Evolutionary conservation across 768 basidiomycete species (phyloP), one percentile per base, ranked within the genome.

Genomic region (Termitomyces heimii): DNA sequence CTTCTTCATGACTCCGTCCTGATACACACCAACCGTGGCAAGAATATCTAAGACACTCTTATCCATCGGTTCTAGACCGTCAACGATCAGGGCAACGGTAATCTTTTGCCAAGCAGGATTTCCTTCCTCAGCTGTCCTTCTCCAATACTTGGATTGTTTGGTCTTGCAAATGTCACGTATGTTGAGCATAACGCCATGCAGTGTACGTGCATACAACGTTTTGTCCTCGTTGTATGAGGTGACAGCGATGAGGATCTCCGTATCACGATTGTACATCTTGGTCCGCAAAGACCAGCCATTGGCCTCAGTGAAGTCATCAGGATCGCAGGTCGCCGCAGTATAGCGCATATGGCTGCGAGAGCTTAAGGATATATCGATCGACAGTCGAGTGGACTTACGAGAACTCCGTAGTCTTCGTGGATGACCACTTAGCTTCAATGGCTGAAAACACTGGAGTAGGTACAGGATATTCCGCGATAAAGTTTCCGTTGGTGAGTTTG

Each of bases 161-260:
- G 92, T 94, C 74, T 89, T 94, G 82, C 94, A 95, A 63, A 98
- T 98, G 65, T 98, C 90, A 62, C 95, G 89, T 60, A 98, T 96
- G 72, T 99, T 98, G 60, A 96, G 72, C 95, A 98, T 98, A 65
- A 98, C 88, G 61, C 92, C 92, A 67, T 98, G 96, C 40, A 98
- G 77, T 0, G 96, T 98, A 62, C 89, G 86, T 28, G 91, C 84
- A 66, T 93, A 92, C n/a, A 93, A 82, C 6, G 84, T 86, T 77
- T 93, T 94, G 81, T 94, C 91, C 70, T 94, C 92, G 61, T 94
- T 93, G 75, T 93, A 94, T 4, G 88, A 92, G 6, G 93, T 97
- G 61, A 98, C 91, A 10, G 94, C 95, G 65, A 98, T 96, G 26
- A 98, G 81, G 7, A 98, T 70, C 62, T 98, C 96, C 1, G 96